phyloP scores from a whole-genome alignment of 345 rosid species.

The Eucalyptus cloeziana region DNA sequence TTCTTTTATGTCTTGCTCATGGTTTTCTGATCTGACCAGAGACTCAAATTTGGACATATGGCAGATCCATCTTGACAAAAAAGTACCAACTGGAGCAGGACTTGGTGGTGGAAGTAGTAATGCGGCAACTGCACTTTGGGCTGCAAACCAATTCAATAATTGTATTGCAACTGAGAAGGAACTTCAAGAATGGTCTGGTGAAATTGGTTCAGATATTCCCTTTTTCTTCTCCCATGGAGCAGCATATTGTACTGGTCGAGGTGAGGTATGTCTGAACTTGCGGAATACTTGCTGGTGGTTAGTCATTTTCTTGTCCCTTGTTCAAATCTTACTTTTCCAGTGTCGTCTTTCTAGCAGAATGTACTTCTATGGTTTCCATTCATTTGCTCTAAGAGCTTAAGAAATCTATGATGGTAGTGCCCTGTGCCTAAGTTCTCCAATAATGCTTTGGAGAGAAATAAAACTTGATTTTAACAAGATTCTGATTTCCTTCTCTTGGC shows the following conservation, averaged over 20 bases:
- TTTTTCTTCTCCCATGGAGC: constrained; percentile 96
- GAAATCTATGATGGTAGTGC: neutral
- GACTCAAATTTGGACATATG: neutral
- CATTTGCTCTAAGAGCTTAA: neutral
- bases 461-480: neutral
- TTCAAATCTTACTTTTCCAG: neutral
- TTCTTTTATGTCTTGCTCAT: neutral
- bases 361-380: neutral
- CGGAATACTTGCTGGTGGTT: neutral
- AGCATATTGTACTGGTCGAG: constrained; percentile 94
- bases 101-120: constrained; percentile 98
- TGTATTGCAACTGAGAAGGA: constrained; percentile 68
- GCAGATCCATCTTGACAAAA: constrained; percentile 88
- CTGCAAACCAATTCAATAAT: constrained; percentile 85
- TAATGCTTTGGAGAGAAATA: neutral
- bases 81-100: constrained; percentile 90
- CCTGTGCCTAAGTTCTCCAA: neutral
- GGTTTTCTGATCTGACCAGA: neutral
- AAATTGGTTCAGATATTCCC: constrained; percentile 95
- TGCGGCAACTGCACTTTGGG: constrained; percentile 99
- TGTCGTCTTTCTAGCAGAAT: neutral
- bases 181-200: constrained; percentile 95
- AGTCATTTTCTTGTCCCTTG: neutral
- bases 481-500: neutral
- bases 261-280: constrained; percentile 54